A percentile compares a stretch with the other conserved stretches of the same genome.
phyloP scores from a whole-genome alignment of 129 eudicot species.

The Daucus carota region DNA sequence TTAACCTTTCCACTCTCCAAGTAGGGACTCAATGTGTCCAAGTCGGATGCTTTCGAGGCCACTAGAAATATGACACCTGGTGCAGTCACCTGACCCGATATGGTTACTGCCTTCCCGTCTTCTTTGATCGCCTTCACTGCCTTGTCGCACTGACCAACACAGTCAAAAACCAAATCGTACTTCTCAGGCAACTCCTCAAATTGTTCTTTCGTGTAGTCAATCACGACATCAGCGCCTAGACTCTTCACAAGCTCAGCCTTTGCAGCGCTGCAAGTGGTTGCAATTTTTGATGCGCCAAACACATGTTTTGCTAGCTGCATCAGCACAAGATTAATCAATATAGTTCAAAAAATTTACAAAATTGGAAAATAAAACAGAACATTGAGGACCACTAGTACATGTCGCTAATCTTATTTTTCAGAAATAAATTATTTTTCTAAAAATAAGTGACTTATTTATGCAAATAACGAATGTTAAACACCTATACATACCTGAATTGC shows the following conservation, averaged over 20 bases:
- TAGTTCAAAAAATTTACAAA: neutral
- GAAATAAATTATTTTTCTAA: too few relatives aligned
- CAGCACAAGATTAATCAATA: neutral
- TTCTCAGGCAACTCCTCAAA: slow-evolving; percentile 76
- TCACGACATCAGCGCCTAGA: slow-evolving; percentile 74
- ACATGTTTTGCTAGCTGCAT: slow-evolving; percentile 80
- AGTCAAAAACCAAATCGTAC: slow-evolving; percentile 73
- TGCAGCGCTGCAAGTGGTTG: slow-evolving; percentile 73
- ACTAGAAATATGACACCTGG: slow-evolving; percentile 70
- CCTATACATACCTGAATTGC: slow-evolving; percentile 54
- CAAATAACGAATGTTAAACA: too few relatives aligned
- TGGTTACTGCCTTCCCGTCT: slow-evolving; percentile 61
- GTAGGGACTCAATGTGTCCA: slow-evolving; percentile 54
- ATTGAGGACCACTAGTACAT: neutral
- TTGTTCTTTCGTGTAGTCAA: slow-evolving; percentile 81
- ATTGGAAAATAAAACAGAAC: neutral
- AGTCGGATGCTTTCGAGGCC: slow-evolving; percentile 47
- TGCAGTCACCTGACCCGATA: slow-evolving; percentile 53
- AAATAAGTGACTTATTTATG: too few relatives aligned
- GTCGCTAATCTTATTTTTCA: too few relatives aligned
- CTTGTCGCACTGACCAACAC: slow-evolving; percentile 78
- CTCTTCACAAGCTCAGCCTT: slow-evolving; percentile 66
- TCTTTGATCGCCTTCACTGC: slow-evolving; percentile 76
- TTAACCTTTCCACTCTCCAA: slow-evolving; percentile 83
- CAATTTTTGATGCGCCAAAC: slow-evolving; percentile 76